Percentiles rank a stretch among this genome's conserved stretches.
Conservation (phyloP, 345 rosid genomes). For the Geranium rotundifolium region DNA sequence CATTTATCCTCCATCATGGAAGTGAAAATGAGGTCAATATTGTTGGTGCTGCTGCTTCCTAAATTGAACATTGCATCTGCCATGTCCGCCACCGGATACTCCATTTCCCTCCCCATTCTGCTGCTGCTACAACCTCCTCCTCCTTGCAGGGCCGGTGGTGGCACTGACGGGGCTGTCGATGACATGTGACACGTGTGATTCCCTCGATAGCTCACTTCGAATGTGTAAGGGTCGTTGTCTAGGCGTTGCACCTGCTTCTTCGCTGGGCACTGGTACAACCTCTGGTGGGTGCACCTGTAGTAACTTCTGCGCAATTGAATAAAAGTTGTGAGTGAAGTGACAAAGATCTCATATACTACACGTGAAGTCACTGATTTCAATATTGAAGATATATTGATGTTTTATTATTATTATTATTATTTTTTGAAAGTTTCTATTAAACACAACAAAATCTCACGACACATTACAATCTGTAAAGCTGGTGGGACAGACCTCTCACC, state of each 20-base stretch:
- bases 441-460: no score
- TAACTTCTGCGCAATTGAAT: conserved; percentile 37
- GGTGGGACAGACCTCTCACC: no score
- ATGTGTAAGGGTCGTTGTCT: conserved; percentile 48
- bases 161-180: conserved; percentile 36
- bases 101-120: conserved; percentile 14
- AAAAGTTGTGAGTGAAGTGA: no score
- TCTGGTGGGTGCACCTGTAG: conserved; percentile 79
- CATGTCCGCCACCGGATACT: conserved; percentile 36
- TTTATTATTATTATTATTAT: no score
- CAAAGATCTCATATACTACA: no score
- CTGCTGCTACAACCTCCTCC: conserved; percentile 14
- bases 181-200: conserved; percentile 72
- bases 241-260: conserved; percentile 85
- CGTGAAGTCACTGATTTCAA: no score
- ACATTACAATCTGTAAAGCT: no score
- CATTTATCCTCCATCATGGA: conserved; percentile 18
- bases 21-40: conserved; percentile 46
- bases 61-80: conserved; percentile 55
- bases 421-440: no score
- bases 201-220: conserved; percentile 48
- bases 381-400: no score
- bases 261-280: conserved; percentile 66
- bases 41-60: conserved; percentile 42
- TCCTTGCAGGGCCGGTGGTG: conserved; percentile 6